phyloP scores from a whole-genome alignment of 352 stramenopile genomes.

The Globisporangium camurandrum region DNA sequence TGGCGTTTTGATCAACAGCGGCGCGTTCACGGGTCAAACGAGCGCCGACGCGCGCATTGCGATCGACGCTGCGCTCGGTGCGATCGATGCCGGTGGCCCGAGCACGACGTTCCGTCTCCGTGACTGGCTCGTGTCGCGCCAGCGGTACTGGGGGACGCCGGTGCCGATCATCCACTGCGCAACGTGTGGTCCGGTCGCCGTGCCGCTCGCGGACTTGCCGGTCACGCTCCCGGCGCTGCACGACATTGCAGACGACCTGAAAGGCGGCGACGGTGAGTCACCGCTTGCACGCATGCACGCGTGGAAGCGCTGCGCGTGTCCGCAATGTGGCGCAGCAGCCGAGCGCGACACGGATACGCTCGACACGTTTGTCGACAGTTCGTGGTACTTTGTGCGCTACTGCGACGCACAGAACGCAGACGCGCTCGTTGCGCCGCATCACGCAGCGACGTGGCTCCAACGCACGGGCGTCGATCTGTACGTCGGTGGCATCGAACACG shows the following conservation, averaged over 20 bases:
- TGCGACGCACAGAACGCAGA: slow-evolving; percentile 90
- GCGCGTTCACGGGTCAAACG: slow-evolving; percentile 89
- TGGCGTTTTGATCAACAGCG: slow-evolving; percentile 83
- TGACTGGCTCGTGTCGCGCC: slow-evolving; percentile 98
- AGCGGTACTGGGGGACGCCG: slow-evolving; percentile 98
- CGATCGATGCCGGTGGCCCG: slow-evolving; percentile 28
- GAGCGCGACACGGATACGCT: slow-evolving; percentile 89
- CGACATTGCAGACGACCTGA: slow-evolving; percentile 87
- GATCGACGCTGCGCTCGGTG: slow-evolving; percentile 80
- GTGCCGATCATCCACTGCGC: slow-evolving; percentile 97
- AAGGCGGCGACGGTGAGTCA: slow-evolving; percentile 91
- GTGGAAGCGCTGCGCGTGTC: slow-evolving; percentile 73
- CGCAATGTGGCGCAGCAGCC: slow-evolving; percentile 61
- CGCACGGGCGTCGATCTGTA: slow-evolving; percentile 93
- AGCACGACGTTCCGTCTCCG: slow-evolving; percentile 93
- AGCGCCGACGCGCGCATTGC: slow-evolving; percentile 80
- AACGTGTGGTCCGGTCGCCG: slow-evolving; percentile 80
- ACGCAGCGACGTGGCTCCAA: slow-evolving; percentile 93
- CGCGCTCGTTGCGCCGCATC: slow-evolving; percentile 80
- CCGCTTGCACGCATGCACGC: slow-evolving; percentile 63
- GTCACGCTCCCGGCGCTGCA: slow-evolving; percentile 91
- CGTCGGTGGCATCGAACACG: slow-evolving; percentile 98
- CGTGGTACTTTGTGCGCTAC: slow-evolving; percentile 99
- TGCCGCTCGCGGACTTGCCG: slow-evolving; percentile 91
- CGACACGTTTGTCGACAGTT: slow-evolving; percentile 93